A percentile compares a stretch with the other conserved stretches of the same genome.
Conservation (phyloP, 1,139 yeast species). For the Zhuliangozyma blackwelliae region DNA sequence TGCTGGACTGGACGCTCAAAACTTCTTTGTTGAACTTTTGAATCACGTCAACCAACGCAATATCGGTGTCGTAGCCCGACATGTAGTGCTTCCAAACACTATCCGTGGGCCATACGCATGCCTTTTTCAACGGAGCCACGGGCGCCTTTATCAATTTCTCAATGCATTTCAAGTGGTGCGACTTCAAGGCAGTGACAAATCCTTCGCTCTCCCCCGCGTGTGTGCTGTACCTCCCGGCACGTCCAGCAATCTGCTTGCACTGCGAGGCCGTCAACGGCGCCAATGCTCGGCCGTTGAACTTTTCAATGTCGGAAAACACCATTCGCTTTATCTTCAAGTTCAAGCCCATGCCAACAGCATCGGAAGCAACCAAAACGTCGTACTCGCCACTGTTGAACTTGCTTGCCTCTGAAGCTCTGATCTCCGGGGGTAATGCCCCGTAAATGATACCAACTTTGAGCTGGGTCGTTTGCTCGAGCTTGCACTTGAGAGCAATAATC, state of each 20-base stretch:
- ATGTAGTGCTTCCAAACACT: conserved; percentile 57
- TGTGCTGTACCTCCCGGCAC: conserved; percentile 78
- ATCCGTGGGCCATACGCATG: conserved; percentile 69
- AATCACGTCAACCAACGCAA: conserved; percentile 43
- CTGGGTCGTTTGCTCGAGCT: conserved; percentile 57
- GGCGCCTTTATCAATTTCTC: conserved; percentile 44
- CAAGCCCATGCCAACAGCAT: conserved; percentile 97
- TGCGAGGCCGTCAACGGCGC: conserved; percentile 55
- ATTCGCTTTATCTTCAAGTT: conserved; percentile 79
- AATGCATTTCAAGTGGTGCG: conserved; percentile 41
- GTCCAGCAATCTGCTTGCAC: conserved; percentile 89
- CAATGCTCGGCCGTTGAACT: conserved; percentile 64
- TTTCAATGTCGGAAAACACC: conserved; percentile 62
- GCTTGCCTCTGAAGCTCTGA: conserved; percentile 78
- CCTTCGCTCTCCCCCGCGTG: conserved; percentile 47
- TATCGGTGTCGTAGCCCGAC: conserved; percentile 43
- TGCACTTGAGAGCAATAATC: conserved; percentile 61
- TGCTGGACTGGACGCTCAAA: conserved; percentile 14
- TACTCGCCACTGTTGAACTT: conserved; percentile 72
- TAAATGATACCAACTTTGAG: conserved; percentile 84
- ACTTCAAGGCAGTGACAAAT: conserved; percentile 52
- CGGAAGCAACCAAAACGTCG: conserved; percentile 86
- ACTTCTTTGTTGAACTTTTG: conserved; percentile 42
- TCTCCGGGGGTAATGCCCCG: conserved; percentile 96
- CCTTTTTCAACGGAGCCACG: conserved; percentile 44